Evolutionary conservation across 169 alveolate genomes (phyloP), one percentile per base, ranked within the genome.

Genomic region (Eimeria acervulina): DNA sequence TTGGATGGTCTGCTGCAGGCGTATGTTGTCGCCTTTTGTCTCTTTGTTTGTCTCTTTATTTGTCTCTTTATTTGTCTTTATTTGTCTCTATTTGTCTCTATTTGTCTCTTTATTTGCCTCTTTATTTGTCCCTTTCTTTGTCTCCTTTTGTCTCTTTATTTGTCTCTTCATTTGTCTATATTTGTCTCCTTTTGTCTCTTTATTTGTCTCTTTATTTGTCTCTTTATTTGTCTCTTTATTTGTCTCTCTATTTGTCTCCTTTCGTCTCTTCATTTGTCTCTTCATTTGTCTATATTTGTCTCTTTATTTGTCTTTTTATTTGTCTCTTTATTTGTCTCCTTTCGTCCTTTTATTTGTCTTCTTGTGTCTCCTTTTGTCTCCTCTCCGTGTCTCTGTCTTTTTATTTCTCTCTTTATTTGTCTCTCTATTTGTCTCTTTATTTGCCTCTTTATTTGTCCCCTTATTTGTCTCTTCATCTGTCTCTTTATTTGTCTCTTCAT

Each of bases 1-100:
- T 47, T 2, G 92, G 74, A 6, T 40, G 36, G 40, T 6, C 92
- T 28, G 92, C 70, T 2, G 92, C 92, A 42, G 92, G 70, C 6
- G 92, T 47, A 5, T 23, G 55, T 47, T 8, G 5, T 21, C 36
- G 5, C 12, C 12, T 47, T 7, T 47, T 47, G 55, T 47, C 55
- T 47, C 55, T 12, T 47, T 47, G 5, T 47, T 47, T 47, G 55
- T 47, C 55, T 47, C 55, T 12, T 47, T 47, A 7, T 47, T 47
- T 47, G 55, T 47, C 55, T 47, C 55, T 12, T 47, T 47, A 7
- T 47, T 47, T 47, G 55, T 47, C 55, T 47, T n/a, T 63, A n/a
- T 5, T 63, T 17, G 8, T 63, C 5, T 5, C n/a, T 17, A 63
- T 10, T 17, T 17, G 15, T 8, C 5, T 63, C 5, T 63, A 63